phyloP scores from a whole-genome alignment of 768 basidiomycete species.

The Russula sp. region DNA sequence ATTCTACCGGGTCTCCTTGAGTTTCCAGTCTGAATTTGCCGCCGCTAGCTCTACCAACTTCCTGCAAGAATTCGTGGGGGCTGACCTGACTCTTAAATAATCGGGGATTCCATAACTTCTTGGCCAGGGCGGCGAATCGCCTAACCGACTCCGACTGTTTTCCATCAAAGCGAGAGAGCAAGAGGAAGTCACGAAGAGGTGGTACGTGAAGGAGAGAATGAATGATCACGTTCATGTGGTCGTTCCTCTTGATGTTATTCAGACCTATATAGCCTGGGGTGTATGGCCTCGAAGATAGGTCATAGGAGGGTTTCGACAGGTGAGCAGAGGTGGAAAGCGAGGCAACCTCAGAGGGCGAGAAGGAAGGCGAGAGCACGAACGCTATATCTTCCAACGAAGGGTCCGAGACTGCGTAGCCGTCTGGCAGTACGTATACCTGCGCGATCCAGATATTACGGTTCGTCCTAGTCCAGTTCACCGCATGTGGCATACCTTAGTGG shows the following conservation, averaged over 20 bases:
- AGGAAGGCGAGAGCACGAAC: conserved; percentile 83
- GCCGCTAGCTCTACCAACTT: conserved; percentile 81
- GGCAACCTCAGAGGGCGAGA: conserved; percentile 52
- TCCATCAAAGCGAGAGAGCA: conserved; percentile 64
- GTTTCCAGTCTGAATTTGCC: conserved; percentile 91
- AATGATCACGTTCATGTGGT: conserved; percentile 96
- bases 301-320: conserved; percentile 72
- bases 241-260: conserved; percentile 96
- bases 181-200: conserved; percentile 80
- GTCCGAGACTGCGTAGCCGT: conserved; percentile 94
- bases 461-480: conserved; percentile 7
- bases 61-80: conserved; percentile 98
- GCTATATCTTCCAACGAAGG: conserved; percentile 95
- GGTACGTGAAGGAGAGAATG: conserved; percentile 88
- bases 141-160: conserved; percentile 83
- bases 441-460: not conserved
- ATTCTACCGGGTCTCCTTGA: conserved; percentile 95
- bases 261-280: conserved; percentile 91
- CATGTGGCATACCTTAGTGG: conserved; percentile 65
- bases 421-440: conserved; percentile 94
- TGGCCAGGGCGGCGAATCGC: conserved; percentile 79
- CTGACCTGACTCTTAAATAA: conserved; percentile 97
- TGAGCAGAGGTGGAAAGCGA: conserved; percentile 51
- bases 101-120: conserved; percentile 94
- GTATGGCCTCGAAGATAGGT: conserved; percentile 75